Conservation (phyloP, 2,329 filamentous ascomycete genomes). For the Aspergillus sp. region DNA sequence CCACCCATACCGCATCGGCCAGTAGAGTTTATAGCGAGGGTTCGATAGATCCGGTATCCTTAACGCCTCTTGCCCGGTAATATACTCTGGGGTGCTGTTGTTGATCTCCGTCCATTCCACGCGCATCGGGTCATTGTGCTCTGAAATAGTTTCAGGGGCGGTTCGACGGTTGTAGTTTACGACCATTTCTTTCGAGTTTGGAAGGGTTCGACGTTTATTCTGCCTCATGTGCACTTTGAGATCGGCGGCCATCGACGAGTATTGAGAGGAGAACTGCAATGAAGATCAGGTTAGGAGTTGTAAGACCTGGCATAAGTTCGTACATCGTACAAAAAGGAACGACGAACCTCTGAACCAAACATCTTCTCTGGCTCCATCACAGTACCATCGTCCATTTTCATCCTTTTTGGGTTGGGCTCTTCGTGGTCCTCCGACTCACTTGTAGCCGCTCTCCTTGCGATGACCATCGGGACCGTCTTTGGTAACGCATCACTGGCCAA, state of each 20-base stretch:
- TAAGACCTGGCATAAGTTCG: neutral
- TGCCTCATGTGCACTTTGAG: conserved; percentile 83
- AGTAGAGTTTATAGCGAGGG: conserved; percentile 84
- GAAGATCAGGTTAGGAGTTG: conserved; percentile 1
- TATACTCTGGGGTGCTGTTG: conserved; percentile 60
- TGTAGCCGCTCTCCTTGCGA: conserved; percentile 68
- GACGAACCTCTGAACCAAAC: conserved; percentile 73
- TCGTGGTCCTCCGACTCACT: conserved; percentile 78
- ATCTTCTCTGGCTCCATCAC: conserved; percentile 59
- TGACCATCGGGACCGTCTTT: conserved; percentile 86
- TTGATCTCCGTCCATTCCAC: conserved; percentile 90
- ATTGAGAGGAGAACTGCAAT: conserved; percentile 53
- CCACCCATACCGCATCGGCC: conserved; percentile 80
- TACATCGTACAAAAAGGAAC: neutral
- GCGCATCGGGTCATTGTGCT: conserved; percentile 89
- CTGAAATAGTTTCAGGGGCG: conserved; percentile 75
- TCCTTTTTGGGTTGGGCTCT: conserved; percentile 63
- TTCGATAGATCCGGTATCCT: conserved; percentile 82
- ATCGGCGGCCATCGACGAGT: conserved; percentile 73
- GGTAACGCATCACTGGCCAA: conserved; percentile 93
- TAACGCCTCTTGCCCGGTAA: conserved; percentile 73
- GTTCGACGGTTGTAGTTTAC: conserved; percentile 86
- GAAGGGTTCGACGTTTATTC: conserved; percentile 89
- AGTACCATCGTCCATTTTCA: conserved; percentile 49
- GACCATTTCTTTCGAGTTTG: conserved; percentile 95